phyloP scores from a whole-genome alignment of 129 eudicot species.

The Arctium minus region DNA sequence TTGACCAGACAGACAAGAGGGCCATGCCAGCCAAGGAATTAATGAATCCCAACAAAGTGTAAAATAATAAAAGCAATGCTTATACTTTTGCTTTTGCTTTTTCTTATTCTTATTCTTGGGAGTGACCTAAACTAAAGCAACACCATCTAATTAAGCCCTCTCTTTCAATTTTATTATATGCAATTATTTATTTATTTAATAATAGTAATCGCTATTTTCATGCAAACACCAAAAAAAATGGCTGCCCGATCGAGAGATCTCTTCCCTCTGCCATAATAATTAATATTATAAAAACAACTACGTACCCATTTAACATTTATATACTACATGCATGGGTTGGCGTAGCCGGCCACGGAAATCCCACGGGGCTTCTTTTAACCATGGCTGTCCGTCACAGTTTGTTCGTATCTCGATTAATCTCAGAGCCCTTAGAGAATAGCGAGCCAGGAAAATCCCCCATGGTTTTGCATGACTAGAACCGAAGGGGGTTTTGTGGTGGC shows the following conservation, averaged over 20 bases:
- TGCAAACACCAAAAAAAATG: slow-evolving; percentile 9
- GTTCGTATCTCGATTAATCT: no score
- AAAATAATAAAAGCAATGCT: slow-evolving; percentile 30
- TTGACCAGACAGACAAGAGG: slow-evolving; percentile 30
- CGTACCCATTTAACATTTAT: not conserved
- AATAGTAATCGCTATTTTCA: not conserved
- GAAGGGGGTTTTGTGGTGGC: no score
- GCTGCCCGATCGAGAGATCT: not conserved
- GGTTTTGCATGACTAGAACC: no score
- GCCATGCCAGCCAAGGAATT: slow-evolving; percentile 23
- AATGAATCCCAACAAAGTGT: slow-evolving; percentile 48
- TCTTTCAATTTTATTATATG: not conserved
- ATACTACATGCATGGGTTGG: not conserved
- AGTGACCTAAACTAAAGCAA: slow-evolving; percentile 37
- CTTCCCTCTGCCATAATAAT: not conserved
- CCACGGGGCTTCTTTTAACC: no score
- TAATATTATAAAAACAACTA: not conserved
- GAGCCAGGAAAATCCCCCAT: no score
- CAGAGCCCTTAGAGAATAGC: no score
- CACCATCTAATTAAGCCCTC: not conserved
- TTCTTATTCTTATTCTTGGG: slow-evolving; percentile 46
- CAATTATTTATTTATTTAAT: not conserved
- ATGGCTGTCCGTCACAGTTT: no score
- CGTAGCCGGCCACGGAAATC: no score
- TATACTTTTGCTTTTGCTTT: slow-evolving; percentile 2